Percentiles rank a stretch among this genome's conserved stretches.
Evolutionary conservation across 2,329 filamentous ascomycete species (phyloP).

Genomic region (Teratosphaeria pseudoeucalypti): DNA sequence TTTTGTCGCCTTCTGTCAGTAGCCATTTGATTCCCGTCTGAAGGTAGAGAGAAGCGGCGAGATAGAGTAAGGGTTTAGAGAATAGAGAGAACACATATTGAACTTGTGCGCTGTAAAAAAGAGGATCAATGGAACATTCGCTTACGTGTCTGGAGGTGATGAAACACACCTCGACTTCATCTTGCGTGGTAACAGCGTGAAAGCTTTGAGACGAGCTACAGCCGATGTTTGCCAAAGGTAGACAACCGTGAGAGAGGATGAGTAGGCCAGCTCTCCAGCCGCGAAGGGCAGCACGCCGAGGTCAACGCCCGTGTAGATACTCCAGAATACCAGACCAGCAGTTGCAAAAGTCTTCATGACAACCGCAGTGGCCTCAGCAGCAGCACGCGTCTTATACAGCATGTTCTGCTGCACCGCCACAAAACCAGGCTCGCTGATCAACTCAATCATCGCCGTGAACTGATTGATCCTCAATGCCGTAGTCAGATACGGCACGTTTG

Average conservation of each 20-base stretch:
- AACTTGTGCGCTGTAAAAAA: constrained; percentile 17
- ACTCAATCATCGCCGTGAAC: constrained; percentile 56
- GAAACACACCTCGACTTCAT: constrained; percentile 34
- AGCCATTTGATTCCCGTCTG: constrained; percentile 88
- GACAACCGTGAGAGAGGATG: constrained; percentile 54
- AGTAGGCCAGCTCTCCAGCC: constrained; percentile 72
- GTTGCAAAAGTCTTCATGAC: constrained; percentile 66
- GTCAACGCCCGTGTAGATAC: constrained; percentile 41
- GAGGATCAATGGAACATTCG: constrained; percentile 13
- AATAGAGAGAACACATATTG: constrained; percentile 53
- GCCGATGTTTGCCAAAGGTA: constrained; percentile 55
- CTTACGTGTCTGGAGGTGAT: constrained; percentile 13
- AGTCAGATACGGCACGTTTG: constrained; percentile 51
- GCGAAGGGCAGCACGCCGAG: constrained; percentile 81
- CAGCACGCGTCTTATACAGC: constrained; percentile 67
- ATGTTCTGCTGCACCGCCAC: constrained; percentile 75
- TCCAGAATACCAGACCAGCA: constrained; percentile 59
- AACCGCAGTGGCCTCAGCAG: constrained; percentile 74
- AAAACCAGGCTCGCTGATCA: constrained; percentile 80
- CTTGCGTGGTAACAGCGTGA: constrained; percentile 53
- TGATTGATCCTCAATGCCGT: constrained; percentile 46
- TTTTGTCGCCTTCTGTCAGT: constrained; percentile 85
- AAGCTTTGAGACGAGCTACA: constrained; percentile 48
- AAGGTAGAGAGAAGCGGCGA: constrained; percentile 73
- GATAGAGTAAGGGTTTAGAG: constrained; percentile 56